Evolutionary conservation across 2,329 filamentous ascomycete species (phyloP), one percentile per base, ranked within the genome.

Genomic region (Grosmannia clavigera): DNA sequence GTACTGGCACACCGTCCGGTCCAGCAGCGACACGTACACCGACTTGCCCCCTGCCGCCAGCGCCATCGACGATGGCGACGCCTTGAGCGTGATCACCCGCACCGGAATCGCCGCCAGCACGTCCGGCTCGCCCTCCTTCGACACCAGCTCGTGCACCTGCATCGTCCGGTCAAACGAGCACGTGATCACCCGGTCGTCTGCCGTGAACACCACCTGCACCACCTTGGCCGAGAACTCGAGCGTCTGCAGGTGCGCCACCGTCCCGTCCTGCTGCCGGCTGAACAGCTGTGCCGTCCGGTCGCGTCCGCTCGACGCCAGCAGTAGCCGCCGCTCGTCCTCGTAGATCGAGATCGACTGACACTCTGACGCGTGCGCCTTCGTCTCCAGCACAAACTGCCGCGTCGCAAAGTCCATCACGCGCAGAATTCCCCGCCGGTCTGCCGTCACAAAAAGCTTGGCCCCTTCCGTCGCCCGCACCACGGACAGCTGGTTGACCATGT

Each of bases 241-340:
- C 0, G 94, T 99, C 71, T 99, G 94, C 58, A 96, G 82, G 61
- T 96, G 81, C 61, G 88, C 82, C 71, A 95, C 87, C 3, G 73
- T 73, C 2, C 83, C 80, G 14, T 73, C 76, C 1, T 74, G 12
- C 73, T 29, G 77, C 31, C 78, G 77, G 62, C 82, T 79, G 69
- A 96, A 97, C n/a, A 99, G 75, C 70, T 99, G 94, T 1, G 92
- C 83, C n/a, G 88, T 96, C 57, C 94, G 86, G 72, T 99, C 94
- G 65, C 94, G 82, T 43, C 90, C 89, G 69, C 87, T 92, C 12
- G 86, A 91, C 22, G 89, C 92, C 66, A 97, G 78, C 54, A 96
- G 76, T 43, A 83, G 80, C 55, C 75, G 78, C 1, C 80, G 76
- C 1, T 80, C 77, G 53, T 79, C 78, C 65, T 89, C 82, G 66